Evolutionary conservation across 1,284 basidiomycete species (phyloP), one percentile per base, ranked within the genome.

Genomic region (Trichosporon inkin): DNA sequence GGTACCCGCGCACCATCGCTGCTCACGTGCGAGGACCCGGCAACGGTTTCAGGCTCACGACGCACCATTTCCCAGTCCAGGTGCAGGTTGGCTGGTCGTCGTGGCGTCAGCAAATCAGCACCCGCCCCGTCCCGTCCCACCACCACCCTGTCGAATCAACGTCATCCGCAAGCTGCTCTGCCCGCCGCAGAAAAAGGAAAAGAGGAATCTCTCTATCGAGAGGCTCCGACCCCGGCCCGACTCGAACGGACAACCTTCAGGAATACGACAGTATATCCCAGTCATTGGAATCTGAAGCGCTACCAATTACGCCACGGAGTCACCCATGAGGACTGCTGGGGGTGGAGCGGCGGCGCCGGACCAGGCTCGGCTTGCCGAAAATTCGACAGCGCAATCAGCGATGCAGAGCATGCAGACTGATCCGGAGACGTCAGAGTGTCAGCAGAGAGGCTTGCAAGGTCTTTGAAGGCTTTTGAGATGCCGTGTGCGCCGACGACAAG

Each of bases 161-260:
- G 14, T 49, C n/a, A 22, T 5, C 6, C 40, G 6, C 16, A 3
- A 16, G 16, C 5, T n/a, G 14, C 24, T 24, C n/a, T n/a, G n/a
- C 13, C 24, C 7, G 16, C 16, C 14, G 44, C 11, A 11, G 44
- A n/a, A 13, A 49, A 49, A 49, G 28, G 28, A 49, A 49, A 49
- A 49, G 44, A 49, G 44, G 44, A 49, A 49, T 49, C 44, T 49
- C 44, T 49, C 44, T 49, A 49, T 49, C 44, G 44, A 49, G 44
- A 49, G 44, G 44, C 44, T 49, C 44, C 44, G 44, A 49, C 44
- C 44, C 44, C 44, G 44, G 44, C 44, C 44, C 44, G 44, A 49
- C 44, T 49, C 44, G 44, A 49, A 49, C 44, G 44, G 44, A 49
- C 44, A 49, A 49, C 44, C 44, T 49, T 49, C 44, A 49, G 44